These are phyloP conservation scores for Abortiporus biennis DNA, from an alignment of 1,284 basidiomycete species.

Conservation along the genomic window DNA sequence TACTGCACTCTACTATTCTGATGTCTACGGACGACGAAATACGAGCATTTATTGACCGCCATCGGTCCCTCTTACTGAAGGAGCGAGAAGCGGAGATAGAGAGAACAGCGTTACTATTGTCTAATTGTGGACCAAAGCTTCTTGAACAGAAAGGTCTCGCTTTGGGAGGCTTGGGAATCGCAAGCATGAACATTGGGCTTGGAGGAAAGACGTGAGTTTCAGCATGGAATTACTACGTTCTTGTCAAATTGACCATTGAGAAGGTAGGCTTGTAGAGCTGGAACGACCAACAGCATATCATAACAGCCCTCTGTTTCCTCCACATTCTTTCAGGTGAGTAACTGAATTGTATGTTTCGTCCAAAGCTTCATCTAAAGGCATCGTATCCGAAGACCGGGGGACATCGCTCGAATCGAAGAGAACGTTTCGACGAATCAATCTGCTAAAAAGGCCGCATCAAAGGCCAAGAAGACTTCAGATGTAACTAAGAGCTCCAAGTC, in stretches of 20 bases:
- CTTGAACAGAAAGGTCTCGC: constrained; percentile 87
- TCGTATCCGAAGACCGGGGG: constrained; percentile 37
- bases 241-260: no score
- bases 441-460: constrained; percentile 37
- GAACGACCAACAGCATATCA: constrained; percentile 82
- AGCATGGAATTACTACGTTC: neutral
- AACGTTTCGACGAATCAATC: constrained; percentile 37
- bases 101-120: constrained; percentile 73
- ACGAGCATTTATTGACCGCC: constrained; percentile 64
- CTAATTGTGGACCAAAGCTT: constrained; percentile 79
- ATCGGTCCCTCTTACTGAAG: constrained; percentile 58
- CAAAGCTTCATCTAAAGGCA: no score
- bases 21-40: constrained; percentile 36
- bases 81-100: constrained; percentile 85
- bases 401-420: constrained; percentile 80
- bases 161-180: constrained; percentile 67
- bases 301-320: constrained; percentile 64
- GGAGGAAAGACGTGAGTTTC: constrained; percentile 82
- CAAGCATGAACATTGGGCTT: constrained; percentile 70
- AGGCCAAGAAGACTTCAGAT: constrained; percentile 39
- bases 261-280: constrained; percentile 76
- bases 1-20: no score
- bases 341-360: constrained; percentile 5
- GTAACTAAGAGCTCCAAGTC: constrained; percentile 18
- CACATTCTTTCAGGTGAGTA: constrained; percentile 74